These are phyloP conservation scores for Penicillium hesseltinei DNA, from an alignment of 2,329 filamentous ascomycete species.

Conservation along the genomic window DNA sequence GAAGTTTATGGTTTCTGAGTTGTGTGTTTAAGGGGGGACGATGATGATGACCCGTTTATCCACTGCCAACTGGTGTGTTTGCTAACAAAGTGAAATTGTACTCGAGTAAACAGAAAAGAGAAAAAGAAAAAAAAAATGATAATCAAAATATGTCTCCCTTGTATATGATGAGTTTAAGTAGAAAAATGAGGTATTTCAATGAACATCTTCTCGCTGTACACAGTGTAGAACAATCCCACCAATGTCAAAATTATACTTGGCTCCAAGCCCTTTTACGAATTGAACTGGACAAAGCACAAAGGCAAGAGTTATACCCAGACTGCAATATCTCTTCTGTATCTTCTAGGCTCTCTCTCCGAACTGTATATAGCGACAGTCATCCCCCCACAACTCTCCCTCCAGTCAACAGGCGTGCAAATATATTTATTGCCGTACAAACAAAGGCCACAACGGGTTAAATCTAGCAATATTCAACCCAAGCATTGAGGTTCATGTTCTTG, in stretches of 20 bases:
- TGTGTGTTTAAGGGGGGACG: background rate
- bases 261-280: background rate
- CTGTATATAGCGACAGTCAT: constrained; percentile 46
- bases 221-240: too few species aligned
- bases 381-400: background rate
- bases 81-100: background rate
- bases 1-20: background rate
- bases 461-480: constrained; percentile 60
- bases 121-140: too few species aligned
- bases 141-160: background rate
- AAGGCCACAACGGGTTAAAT: background rate
- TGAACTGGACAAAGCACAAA: background rate
- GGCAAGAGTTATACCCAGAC: background rate
- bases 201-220: too few species aligned
- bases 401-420: background rate
- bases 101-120: too few species aligned
- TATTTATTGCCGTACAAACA: background rate
- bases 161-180: too few species aligned
- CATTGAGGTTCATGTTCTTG: constrained; percentile 63
- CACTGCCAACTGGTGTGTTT: background rate
- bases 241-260: too few species aligned
- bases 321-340: background rate
- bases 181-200: too few species aligned
- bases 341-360: background rate
- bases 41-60: too few species aligned